Base-by-base conservation (phyloP, 225 moss, liverwort and hornwort species). In the Anthoceros angustus region DNA sequence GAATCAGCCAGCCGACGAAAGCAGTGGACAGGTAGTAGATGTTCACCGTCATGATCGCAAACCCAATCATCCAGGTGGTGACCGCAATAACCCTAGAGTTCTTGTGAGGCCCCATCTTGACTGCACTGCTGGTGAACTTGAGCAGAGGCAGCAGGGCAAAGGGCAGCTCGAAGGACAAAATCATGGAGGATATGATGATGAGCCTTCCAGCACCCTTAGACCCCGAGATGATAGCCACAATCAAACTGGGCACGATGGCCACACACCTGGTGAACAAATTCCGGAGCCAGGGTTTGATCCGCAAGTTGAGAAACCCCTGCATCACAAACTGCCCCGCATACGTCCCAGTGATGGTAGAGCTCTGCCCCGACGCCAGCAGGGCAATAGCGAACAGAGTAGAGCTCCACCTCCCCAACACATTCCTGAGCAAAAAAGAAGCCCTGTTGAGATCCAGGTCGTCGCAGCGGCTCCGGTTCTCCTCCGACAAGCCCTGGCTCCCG, bases 321-420 rank as follows among this genome's bases (percentile, higher is more conserved):
- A 80, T 80, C 60, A 80, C 80, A 60, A 76, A 80, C 49, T 80
- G 80, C 38, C 80, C 80, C 18, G 80, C 80, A 70, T 80, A 80
- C 20, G 80, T 80, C 46, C 80, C 80, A 61, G 80, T 80, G n/a
- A 80, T 80, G 12, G 80, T 80, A 64, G 80, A 80, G 42, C 80
- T 80, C 69, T 80, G 80, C 23, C 80, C 80, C 26, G 80, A 80
- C 38, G 80, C 80, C 41, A 80, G 71, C n/a, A 80, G 69, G 64
- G 80, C 80, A 32, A 80, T 63, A 15, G 80, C 80, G 66, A 80
- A 80, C 0, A 80, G 72, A 61, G 76, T 75, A 70, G 77, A 80
- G 74, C 80, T 80, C 80, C 80, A 80, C 49, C 61, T 77, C 60
- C 80, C 80, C 45, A 80, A 69, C 16, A 80, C 77, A 63, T 80